These are phyloP conservation scores for Luffa aegyptiaca DNA, from an alignment of 306 rosid species.

Conservation along the genomic window DNA sequence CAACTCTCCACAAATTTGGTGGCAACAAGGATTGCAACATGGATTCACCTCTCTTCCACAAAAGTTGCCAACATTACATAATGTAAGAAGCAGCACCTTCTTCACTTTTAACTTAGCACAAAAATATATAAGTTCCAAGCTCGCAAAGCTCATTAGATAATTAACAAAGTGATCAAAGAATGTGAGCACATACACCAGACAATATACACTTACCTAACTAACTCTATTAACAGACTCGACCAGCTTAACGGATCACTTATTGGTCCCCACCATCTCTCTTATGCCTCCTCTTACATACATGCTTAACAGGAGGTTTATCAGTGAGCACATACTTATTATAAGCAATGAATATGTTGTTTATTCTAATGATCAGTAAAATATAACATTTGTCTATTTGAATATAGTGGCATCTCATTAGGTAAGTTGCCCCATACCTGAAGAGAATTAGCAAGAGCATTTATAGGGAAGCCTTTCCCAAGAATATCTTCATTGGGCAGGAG, in stretches of 20 bases:
- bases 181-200: background rate
- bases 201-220: no score
- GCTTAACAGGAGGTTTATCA: no score
- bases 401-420: background rate
- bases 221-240: no score
- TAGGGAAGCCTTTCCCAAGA: slow-evolving; percentile 72
- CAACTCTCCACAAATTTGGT: background rate
- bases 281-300: no score
- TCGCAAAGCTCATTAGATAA: background rate
- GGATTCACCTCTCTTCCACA: background rate
- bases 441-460: slow-evolving; percentile 80
- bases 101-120: background rate
- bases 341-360: background rate
- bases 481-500: slow-evolving; percentile 69
- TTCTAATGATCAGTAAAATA: background rate
- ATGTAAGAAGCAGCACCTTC: background rate
- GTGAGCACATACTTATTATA: background rate
- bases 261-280: no score
- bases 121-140: background rate
- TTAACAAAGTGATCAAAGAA: background rate
- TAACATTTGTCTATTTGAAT: background rate
- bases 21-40: background rate
- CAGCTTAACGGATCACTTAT: no score
- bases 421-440: slow-evolving; percentile 53
- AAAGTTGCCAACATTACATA: no score